phyloP scores from a whole-genome alignment of 345 rosid genomes.

The Hibiscus mutabilis region DNA sequence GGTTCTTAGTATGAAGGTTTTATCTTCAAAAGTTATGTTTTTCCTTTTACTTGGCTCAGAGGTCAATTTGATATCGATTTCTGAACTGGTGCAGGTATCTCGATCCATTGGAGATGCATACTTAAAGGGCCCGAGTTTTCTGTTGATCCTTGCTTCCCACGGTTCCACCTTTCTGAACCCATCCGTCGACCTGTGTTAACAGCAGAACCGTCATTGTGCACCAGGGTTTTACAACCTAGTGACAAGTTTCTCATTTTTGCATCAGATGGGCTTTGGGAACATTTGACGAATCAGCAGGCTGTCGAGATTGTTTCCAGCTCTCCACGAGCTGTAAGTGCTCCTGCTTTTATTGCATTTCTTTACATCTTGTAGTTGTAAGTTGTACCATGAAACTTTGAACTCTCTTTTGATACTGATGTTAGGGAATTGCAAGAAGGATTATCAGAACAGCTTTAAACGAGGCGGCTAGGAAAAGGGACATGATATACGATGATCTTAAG shows the following conservation, averaged over 20 bases:
- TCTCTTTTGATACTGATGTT: neutral
- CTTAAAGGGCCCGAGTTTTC: constrained; percentile 85
- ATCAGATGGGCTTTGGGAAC: constrained; percentile 96
- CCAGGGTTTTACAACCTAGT: constrained; percentile 55
- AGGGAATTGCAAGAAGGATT: constrained; percentile 85
- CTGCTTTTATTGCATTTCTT: neutral
- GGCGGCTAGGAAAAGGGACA: constrained; percentile 67
- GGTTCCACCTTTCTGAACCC: constrained; percentile 72
- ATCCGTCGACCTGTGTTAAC: constrained; percentile 71
- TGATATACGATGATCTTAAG: constrained; percentile 65
- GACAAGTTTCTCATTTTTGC: constrained; percentile 89
- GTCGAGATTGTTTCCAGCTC: constrained; percentile 59
- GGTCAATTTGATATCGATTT: neutral
- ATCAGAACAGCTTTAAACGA: constrained; percentile 57
- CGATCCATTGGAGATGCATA: constrained; percentile 97
- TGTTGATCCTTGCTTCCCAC: constrained; percentile 74
- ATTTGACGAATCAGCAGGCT: constrained; percentile 75
- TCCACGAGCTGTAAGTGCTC: constrained; percentile 60
- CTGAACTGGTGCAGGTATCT: constrained; percentile 49
- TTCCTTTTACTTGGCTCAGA: neutral
- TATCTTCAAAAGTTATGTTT: neutral
- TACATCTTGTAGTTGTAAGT: neutral
- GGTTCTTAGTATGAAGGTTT: neutral
- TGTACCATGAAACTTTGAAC: neutral
- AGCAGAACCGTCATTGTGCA: constrained; percentile 62